These are phyloP conservation scores for Puya raimondii DNA, from an alignment of 176 grass and related monocot genomes.

Conservation along the genomic window DNA sequence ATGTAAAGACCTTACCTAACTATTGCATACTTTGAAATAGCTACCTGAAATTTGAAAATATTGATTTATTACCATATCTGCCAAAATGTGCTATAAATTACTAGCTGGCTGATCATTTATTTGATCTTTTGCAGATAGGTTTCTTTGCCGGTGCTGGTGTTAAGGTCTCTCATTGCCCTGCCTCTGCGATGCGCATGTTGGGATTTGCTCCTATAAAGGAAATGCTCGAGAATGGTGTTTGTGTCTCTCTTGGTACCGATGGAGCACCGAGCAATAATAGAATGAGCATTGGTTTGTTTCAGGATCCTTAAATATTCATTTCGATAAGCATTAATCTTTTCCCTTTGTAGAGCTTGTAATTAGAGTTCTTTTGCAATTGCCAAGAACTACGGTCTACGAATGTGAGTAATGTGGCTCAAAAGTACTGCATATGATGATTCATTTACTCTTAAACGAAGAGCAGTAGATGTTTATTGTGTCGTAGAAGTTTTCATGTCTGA, in stretches of 20 bases:
- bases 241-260: slow-evolving; percentile 93
- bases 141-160: slow-evolving; percentile 73
- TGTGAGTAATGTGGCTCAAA: not conserved
- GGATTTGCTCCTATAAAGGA: slow-evolving; percentile 91
- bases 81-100: not conserved
- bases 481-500: too few relatives aligned
- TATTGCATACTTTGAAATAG: too few relatives aligned
- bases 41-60: not conserved
- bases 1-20: too few relatives aligned
- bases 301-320: slow-evolving; percentile 1
- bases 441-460: not conserved
- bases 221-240: slow-evolving; percentile 79
- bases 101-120: slow-evolving; percentile 5
- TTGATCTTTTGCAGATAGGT: slow-evolving; percentile 38
- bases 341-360: not conserved
- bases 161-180: slow-evolving; percentile 95
- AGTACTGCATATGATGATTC: not conserved
- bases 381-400: not conserved
- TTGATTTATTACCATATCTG: not conserved
- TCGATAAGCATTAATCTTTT: not conserved
- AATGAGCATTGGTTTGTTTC: slow-evolving; percentile 83
- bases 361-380: not conserved
- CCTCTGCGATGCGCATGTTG: slow-evolving; percentile 81
- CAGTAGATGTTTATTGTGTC: too few relatives aligned
- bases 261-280: slow-evolving; percentile 93